Conservation (phyloP, 2,329 filamentous ascomycete species). For the Rhynchosporium graminicola region DNA sequence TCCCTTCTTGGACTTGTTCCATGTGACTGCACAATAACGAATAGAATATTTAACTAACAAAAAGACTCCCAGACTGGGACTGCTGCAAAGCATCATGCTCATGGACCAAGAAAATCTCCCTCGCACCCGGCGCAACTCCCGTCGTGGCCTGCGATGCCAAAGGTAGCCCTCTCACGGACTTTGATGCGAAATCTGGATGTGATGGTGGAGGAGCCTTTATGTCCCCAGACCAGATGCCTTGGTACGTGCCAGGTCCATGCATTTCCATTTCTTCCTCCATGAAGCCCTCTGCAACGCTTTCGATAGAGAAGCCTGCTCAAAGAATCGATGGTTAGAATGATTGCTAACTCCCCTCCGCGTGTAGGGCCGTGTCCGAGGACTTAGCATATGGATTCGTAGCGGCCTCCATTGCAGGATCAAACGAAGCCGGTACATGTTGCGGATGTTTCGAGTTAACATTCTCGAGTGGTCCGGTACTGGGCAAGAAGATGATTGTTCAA, state of each 20-base stretch:
- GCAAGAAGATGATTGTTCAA: slow-evolving; percentile 66
- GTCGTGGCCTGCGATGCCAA: slow-evolving; percentile 42
- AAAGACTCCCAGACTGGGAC: slow-evolving; percentile 51
- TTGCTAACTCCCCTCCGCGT: no score
- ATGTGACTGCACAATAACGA: neutral
- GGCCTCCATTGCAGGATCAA: slow-evolving; percentile 54
- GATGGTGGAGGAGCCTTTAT: slow-evolving; percentile 48
- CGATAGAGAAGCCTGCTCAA: no score
- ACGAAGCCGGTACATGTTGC: slow-evolving; percentile 65
- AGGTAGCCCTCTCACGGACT: slow-evolving; percentile 55
- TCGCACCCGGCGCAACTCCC: slow-evolving; percentile 35
- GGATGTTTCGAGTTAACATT: slow-evolving; percentile 58
- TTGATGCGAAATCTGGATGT: slow-evolving; percentile 54
- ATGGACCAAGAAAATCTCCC: slow-evolving; percentile 59
- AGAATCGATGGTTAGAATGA: no score
- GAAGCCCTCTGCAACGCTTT: no score
- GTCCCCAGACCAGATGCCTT: slow-evolving; percentile 63
- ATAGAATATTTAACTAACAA: neutral
- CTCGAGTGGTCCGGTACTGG: slow-evolving; percentile 51
- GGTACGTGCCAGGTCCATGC: slow-evolving; percentile 28
- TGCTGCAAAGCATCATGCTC: slow-evolving; percentile 72
- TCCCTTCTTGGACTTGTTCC: neutral
- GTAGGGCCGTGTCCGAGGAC: slow-evolving; percentile 53
- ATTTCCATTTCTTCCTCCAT: no score
- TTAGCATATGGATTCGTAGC: slow-evolving; percentile 62